These are phyloP conservation scores for Vitellaria paradoxa DNA, from an alignment of 179 eudicot genomes.

Conservation along the genomic window DNA sequence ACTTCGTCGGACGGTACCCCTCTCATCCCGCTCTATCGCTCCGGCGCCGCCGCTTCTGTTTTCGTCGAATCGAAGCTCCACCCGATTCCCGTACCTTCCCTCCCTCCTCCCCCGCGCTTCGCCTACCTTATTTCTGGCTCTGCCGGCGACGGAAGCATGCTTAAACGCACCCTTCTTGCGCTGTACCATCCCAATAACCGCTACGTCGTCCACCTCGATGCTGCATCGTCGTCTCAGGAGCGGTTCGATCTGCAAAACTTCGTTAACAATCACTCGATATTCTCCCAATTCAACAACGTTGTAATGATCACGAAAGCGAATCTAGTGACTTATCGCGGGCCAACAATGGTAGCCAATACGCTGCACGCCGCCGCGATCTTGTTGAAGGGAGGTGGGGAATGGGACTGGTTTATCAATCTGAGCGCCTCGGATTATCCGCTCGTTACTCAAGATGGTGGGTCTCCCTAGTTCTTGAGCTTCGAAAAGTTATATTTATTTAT, in stretches of 20 bases:
- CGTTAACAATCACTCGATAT: constrained; percentile 35
- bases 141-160: constrained; percentile 59
- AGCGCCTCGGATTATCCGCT: constrained; percentile 94
- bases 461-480: background rate
- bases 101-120: constrained; percentile 64
- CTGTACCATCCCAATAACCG: constrained; percentile 71
- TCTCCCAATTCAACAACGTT: constrained; percentile 56
- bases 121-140: constrained; percentile 89
- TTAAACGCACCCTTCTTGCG: constrained; percentile 58
- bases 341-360: constrained; percentile 94
- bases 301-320: constrained; percentile 79
- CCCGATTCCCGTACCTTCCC: constrained; percentile 35
- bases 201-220: constrained; percentile 79
- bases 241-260: constrained; percentile 41
- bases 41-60: constrained; percentile 39
- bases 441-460: constrained; percentile 87
- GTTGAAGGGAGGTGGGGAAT: constrained; percentile 61
- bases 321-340: constrained; percentile 81
- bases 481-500: background rate
- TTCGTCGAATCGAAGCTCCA: constrained; percentile 76
- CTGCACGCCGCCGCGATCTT: constrained; percentile 89
- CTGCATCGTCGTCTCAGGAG: constrained; percentile 56
- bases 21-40: constrained; percentile 26
- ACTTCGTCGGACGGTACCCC: constrained; percentile 43
- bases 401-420: constrained; percentile 98